Evolutionary conservation across 176 grass and related monocot genomes (phyloP), one percentile per base, ranked within the genome.

Genomic region (Aegilops speltoides): DNA sequence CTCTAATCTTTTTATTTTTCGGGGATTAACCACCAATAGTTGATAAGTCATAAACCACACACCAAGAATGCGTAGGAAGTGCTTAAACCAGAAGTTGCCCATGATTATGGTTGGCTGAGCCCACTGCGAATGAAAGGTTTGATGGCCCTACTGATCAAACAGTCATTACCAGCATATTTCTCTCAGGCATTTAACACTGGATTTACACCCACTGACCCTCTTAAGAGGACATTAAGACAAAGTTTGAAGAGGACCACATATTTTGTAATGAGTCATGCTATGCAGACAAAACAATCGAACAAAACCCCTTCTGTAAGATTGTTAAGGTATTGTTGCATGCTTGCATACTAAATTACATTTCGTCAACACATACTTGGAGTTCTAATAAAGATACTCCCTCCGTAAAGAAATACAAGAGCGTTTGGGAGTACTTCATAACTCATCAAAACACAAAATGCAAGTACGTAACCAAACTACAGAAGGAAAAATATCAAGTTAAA

Each of bases 371-470:
- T 19, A 41, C 10, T 41, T 79, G 23, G 26, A 68, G 8, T 60
- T 75, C 17, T 54, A 79, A 33, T 33, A 34, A 31, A 38, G 37
- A 38, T 38, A 38, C 37, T 9, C 37, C 37, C 37, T 38, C 37
- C 37, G 37, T 38, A 38, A 38, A 38, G 37, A 38, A 38, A 38
- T 38, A 38, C 9, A 38, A 38, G 37, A 38, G 37, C 37, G 8
- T 9, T 38, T 38, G 37, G 37, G 37, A 38, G 8, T 56, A 83
- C 66, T 77, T 54, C 24, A 62, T 61, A 68, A 26, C 16, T 38
- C 43, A 80, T 38, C 57, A 80, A 60, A 80, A 52, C 73, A 81
- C 74, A 87, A 69, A 69, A 50, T 36, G 16, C 33, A 23, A 68
- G 48, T 54, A 7, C 48, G 38, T 29, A 81, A 52, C 45, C 19